Evolutionary conservation across 495 filamentous ascomycete genomes (phyloP), one percentile per base, ranked within the genome.

Genomic region (Hypoxylon fuscum): DNA sequence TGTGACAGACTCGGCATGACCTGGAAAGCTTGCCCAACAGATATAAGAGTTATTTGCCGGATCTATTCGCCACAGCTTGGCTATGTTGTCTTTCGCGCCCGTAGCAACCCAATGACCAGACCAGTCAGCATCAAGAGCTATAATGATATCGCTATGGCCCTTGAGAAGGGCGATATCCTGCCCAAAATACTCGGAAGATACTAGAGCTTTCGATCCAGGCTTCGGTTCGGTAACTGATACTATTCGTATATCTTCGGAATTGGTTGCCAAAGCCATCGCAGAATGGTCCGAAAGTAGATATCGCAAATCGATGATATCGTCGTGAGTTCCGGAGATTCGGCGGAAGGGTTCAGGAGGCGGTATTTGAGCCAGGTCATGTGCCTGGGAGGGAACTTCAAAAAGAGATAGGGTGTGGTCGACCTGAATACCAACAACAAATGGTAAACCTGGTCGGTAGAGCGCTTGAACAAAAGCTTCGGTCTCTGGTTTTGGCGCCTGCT

Each of bases 61-160:
- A 74, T 98, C 95, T 41, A 98, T 80, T 25, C 88, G 81, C 96
- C 95, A 99, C 18, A 99, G 77, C 49, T 91, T 88, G 15, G 93
- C 94, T 2, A 90, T 91, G 67, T 98, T 98, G 72, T 99, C 95
- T 78, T 98, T 99, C 5, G 93, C 90, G 35, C 93, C 95, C 23
- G 93, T 96, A 23, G 90, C 96, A 46, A 99, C 84, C 95, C 95
- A 99, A 71, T 92, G 86, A 7, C 96, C 95, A 4, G 95, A 97
- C 91, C 91, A 96, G 74, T 98, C 95, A 15, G 90, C 87, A 75
- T 96, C 93, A 25, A 99, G 77, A 53, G 91, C 95, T 75, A 99
- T 96, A 50, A 98, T 89, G 37, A 98, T 97, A 60, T 98, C 95
- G 47, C 91, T 87, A 61, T 99, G 95, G 23, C 93, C 95, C 63